Percentiles rank a stretch among this genome's conserved stretches.
Conservation (phyloP, 2,329 filamentous ascomycete genomes). For the Penicillium rolfsii region DNA sequence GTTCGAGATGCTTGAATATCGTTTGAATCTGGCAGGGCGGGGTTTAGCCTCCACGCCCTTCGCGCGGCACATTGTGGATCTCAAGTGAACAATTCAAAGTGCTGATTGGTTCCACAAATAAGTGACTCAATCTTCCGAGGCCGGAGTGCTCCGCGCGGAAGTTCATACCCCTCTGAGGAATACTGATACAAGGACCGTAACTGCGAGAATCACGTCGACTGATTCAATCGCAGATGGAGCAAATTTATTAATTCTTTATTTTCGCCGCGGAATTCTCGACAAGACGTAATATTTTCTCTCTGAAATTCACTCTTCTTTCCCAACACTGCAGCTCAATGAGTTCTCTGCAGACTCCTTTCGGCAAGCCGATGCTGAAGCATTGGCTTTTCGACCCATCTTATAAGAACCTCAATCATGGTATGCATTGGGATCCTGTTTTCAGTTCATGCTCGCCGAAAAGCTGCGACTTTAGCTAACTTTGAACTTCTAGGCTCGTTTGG, state of each 20-base stretch:
- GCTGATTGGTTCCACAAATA: background rate
- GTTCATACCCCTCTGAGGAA: background rate
- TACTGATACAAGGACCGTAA: background rate
- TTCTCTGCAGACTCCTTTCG: slow-evolving; percentile 47
- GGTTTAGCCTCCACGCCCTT: background rate
- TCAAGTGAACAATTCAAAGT: background rate
- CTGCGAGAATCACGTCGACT: background rate
- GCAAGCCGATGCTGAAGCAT: slow-evolving; percentile 60
- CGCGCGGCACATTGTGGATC: background rate
- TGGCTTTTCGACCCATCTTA: slow-evolving; percentile 72
- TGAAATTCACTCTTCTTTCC: background rate
- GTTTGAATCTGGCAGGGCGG: background rate
- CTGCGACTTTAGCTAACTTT: background rate
- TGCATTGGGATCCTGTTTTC: slow-evolving; percentile 5
- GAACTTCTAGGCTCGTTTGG: slow-evolving; percentile 68
- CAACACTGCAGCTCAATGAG: background rate
- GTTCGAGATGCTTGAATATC: background rate
- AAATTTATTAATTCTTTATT: background rate
- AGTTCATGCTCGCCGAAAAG: too few relatives aligned
- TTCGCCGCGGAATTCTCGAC: background rate
- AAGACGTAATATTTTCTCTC: background rate
- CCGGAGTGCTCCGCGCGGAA: background rate
- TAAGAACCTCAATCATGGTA: slow-evolving; percentile 78
- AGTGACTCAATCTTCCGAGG: background rate
- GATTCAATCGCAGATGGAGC: background rate